A percentile compares a stretch with the other conserved stretches of the same genome.
These are phyloP conservation scores for Nematocida parisii DNA, from an alignment of 371 early-diverging fungal genomes.

Conservation along the genomic window DNA sequence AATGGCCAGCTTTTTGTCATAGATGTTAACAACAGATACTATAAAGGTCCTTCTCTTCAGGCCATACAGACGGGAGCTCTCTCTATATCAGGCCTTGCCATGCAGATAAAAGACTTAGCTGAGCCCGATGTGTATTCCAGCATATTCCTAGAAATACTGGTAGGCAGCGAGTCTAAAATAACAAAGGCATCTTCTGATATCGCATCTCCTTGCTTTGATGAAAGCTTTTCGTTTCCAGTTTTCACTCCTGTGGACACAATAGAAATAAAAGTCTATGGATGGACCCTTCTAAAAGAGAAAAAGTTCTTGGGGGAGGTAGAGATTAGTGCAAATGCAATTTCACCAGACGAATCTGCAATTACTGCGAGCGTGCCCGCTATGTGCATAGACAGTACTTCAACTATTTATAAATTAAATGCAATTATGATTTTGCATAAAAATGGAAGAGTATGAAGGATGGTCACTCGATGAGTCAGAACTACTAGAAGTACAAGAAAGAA, in stretches of 20 bases:
- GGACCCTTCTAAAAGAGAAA: constrained; percentile 53
- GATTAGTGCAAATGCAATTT: constrained; percentile 2
- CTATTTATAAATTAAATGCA: constrained; percentile 37
- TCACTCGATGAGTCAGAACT: not conserved
- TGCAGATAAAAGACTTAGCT: not conserved
- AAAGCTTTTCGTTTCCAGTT: constrained; percentile 26
- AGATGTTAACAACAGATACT: constrained; percentile 47
- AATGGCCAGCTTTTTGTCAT: constrained; percentile 47
- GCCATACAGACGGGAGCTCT: constrained; percentile 27
- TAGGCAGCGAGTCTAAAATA: not conserved
- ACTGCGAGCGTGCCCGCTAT: not conserved
- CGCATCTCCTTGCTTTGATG: not conserved
- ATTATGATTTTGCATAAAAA: constrained; percentile 28
- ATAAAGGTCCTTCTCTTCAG: not conserved
- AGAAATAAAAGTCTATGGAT: constrained; percentile 25
- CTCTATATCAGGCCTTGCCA: not conserved
- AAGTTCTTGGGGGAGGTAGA: constrained; percentile 36
- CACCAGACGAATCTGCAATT: constrained; percentile 3
- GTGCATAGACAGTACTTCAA: not conserved
- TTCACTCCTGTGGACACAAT: constrained; percentile 32
- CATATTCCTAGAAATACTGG: constrained; percentile 19
- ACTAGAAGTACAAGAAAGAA: not conserved
- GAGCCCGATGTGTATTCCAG: constrained; percentile 29
- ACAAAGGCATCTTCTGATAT: constrained; percentile 14
- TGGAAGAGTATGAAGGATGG: constrained; percentile 34